Base-by-base conservation (phyloP, 352 stramenopile genomes). In the Globisporangium alternatum region DNA sequence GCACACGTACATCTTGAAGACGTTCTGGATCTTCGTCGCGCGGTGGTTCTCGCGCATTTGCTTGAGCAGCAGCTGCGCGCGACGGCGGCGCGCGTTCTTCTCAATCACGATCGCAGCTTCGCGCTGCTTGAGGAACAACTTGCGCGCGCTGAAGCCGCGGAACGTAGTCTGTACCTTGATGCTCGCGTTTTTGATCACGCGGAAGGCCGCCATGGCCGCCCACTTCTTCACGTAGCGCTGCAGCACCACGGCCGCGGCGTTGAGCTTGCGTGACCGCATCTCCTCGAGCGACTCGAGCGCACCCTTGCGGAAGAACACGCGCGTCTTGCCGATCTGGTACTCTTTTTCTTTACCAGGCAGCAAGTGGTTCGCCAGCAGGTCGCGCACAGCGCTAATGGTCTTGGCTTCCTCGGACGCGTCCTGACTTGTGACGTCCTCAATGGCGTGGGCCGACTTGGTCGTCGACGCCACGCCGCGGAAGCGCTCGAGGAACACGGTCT, bases 251-350 rank as follows among this genome's bases (percentile, higher is more conserved):
- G 84, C 86, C 12, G 83, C 81, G 3, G 79, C 70, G 61, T 93
- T 92, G 66, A 93, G 87, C 67, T 87, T 86, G 60, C 80, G 80
- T 47, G 86, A 91, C 10, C 86, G 83, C 54, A 85, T 70, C 66
- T 95, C 86, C 61, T 98, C 96, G 1, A 98, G 83, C 19, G 68
- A 70, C 78, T 98, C 96, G 10, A 98, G 78, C 5, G 90, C 91
- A 13, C 94, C 94, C 59, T 96, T 86, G 60, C 88, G 84, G 78
- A 98, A 98, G 68, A 98, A 98, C 15, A 98, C 83, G 45, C 88
- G 91, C 13, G 91, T 98, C 71, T 98, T 98, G 65, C 86, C 86
- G n/a, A 93, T 57, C 64, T 95, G 84, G 67, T 89, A 95, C 67
- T 91, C 72, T 37, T 64, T 81, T 30, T 81, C 68, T 56, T 91